Evolutionary conservation across 148 eudicot genomes (phyloP).

Genomic region (Vaccinium darrowii): DNA sequence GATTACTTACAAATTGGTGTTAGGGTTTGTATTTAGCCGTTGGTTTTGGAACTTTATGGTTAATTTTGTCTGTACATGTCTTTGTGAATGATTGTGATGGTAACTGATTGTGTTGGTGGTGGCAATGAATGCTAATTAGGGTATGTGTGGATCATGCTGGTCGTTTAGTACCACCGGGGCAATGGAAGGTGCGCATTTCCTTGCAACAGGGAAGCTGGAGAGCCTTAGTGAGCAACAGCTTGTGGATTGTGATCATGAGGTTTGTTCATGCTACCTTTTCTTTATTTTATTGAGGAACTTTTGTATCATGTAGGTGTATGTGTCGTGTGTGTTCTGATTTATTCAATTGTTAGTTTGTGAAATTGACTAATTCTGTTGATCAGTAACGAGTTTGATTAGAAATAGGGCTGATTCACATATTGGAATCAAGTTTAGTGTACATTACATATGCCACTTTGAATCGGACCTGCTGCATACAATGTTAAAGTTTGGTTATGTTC

Average conservation of each 20-base stretch:
- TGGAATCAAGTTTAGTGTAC: neutral
- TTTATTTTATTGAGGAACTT: neutral
- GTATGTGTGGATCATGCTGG: slow-evolving; percentile 98
- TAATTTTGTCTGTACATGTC: neutral
- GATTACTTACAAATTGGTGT: neutral
- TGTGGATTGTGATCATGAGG: slow-evolving; percentile 96
- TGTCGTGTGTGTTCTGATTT: neutral
- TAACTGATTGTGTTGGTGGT: neutral
- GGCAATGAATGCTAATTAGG: slow-evolving; percentile 37
- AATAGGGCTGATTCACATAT: slow-evolving; percentile 1
- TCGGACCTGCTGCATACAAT: neutral
- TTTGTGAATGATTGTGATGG: neutral
- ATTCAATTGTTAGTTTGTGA: neutral
- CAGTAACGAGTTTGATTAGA: neutral
- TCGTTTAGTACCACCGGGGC: slow-evolving; percentile 94
- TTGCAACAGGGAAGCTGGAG: slow-evolving; percentile 81
- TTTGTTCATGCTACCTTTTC: slow-evolving; percentile 19
- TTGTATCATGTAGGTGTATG: neutral
- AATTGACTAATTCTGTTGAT: neutral
- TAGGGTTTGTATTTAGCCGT: neutral
- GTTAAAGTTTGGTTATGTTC: neutral
- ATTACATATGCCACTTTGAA: neutral
- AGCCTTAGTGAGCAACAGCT: slow-evolving; percentile 98
- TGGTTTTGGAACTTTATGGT: neutral
- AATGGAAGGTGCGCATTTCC: slow-evolving; percentile 83